These are phyloP conservation scores for Pseudogymnoascus sp. DNA, from an alignment of 2,329 filamentous ascomycete species.

Conservation along the genomic window DNA sequence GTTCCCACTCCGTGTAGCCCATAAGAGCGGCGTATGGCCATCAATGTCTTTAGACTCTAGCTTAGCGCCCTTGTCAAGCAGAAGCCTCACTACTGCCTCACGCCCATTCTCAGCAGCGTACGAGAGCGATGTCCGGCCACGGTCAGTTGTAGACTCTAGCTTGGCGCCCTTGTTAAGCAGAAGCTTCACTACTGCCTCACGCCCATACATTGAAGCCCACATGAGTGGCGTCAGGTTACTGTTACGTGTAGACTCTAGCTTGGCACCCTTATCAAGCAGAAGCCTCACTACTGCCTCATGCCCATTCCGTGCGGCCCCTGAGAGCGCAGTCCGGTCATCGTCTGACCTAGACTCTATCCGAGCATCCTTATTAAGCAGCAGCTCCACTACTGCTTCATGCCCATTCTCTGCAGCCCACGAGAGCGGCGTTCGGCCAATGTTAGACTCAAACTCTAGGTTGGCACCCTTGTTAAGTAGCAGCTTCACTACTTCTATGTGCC, in stretches of 20 bases:
- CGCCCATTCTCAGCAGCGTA: slow-evolving; percentile 9
- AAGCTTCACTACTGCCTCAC: slow-evolving; percentile 1
- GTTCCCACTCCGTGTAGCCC: slow-evolving; percentile 27
- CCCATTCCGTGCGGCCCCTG: not conserved
- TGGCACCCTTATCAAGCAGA: slow-evolving; percentile 8
- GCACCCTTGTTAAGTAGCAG: slow-evolving; percentile 31
- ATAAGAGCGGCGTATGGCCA: not conserved
- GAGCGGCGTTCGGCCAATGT: slow-evolving; percentile 13
- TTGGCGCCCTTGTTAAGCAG: slow-evolving; percentile 10
- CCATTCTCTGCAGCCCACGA: slow-evolving; percentile 13
- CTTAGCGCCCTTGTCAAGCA: slow-evolving; percentile 2
- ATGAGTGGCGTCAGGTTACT: not conserved
- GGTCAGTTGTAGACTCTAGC: not conserved
- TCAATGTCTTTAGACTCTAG: not conserved
- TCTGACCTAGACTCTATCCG: not conserved
- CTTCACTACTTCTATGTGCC: slow-evolving; percentile 27
- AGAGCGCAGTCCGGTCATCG: not conserved
- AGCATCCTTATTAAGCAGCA: slow-evolving; percentile 20
- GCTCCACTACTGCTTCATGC: slow-evolving; percentile 18
- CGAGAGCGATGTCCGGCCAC: slow-evolving; percentile 14
- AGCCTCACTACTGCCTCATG: slow-evolving; percentile 1
- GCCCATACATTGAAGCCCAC: not conserved
- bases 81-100: not conserved
- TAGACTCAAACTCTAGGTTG: not conserved
- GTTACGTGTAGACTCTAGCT: not conserved